Base-by-base conservation (phyloP, 768 basidiomycete species). In the Rhizopogon vulgaris region DNA sequence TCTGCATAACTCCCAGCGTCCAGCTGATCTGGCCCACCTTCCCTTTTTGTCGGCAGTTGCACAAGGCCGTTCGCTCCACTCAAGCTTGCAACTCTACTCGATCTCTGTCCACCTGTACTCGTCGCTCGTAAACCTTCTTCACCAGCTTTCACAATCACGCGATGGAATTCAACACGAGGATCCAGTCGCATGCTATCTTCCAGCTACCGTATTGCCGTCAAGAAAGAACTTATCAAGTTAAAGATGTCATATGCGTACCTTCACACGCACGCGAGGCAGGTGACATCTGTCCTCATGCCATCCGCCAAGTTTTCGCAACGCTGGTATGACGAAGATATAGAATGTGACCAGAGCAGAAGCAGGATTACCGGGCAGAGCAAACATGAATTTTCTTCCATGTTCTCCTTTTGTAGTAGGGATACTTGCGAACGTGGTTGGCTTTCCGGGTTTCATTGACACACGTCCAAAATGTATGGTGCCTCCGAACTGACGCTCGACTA, bases 401-500 rank as follows among this genome's bases (percentile, higher is more conserved):
- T 55, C 53, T 9, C 63, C 60, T 27, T 63, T 60, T 3, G 64
- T 58, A 7, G 69, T 61, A 0, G 87, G 85, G 24, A 93, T 75
- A 11, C 82, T 87, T 1, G 91, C 92, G 56, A 94, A 94, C 5
- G 91, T 92, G 2, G 92, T 95, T 3, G 92, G 91, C 62, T 94
- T 94, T 6, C 90, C 92, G 1, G 83, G 83, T 60, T 90, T 90
- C 61, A 92, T 79, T 22, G 80, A 80, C 47, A 94, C 88, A 7
- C 91, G 78, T 1, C 92, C 92, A 63, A 95, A 94, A 61, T 94
- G 90, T 4, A 93, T 75, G 6, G 76, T 84, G 0, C 91, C 92
- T 15, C 73, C 65, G 51, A 94, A 78, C 39, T 85, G 76, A 14
- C 83, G 80, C 67, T 95, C 92, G 51, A 95, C 85, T 52, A 93